Percentiles rank a stretch among this genome's conserved stretches.
Evolutionary conservation across 164 flowering plant genomes (phyloP).

Genomic region (Macadamia tetraphylla): DNA sequence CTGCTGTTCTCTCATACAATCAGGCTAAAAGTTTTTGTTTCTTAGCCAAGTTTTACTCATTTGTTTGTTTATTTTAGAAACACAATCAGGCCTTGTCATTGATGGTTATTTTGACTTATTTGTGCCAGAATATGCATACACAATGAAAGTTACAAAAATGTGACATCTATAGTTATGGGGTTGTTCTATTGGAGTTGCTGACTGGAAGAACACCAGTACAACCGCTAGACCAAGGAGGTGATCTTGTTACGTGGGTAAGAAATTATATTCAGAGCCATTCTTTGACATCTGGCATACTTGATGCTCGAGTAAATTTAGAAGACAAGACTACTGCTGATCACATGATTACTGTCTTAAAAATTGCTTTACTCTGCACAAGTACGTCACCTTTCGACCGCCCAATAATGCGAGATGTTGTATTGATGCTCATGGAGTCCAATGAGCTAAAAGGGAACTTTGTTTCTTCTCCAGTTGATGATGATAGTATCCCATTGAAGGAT

Average conservation of each 20-base stretch:
- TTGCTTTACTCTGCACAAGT: constrained; percentile 84
- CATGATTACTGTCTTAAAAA: constrained; percentile 73
- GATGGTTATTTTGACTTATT: constrained; percentile 1
- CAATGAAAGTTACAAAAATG: constrained; percentile 94
- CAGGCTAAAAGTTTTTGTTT: not conserved
- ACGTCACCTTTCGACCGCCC: constrained; percentile 84
- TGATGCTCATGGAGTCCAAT: constrained; percentile 70
- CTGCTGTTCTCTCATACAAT: not conserved
- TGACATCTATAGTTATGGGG: constrained; percentile 94
- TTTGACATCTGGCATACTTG: constrained; percentile 57
- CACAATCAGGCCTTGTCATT: not conserved
- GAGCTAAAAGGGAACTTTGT: constrained; percentile 27
- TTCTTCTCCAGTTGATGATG: constrained; percentile 23
- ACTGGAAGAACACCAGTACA: constrained; percentile 91
- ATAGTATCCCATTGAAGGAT: constrained; percentile 31
- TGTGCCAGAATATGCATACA: constrained; percentile 88
- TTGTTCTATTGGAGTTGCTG: constrained; percentile 83
- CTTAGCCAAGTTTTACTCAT: not conserved
- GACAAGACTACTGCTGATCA: constrained; percentile 44
- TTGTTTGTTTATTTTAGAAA: not conserved
- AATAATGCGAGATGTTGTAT: constrained; percentile 83
- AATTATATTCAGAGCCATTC: constrained; percentile 52
- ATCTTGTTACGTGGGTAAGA: constrained; percentile 76
- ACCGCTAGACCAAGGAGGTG: constrained; percentile 83
- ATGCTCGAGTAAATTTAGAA: constrained; percentile 50